Base-by-base conservation (phyloP, 352 stramenopile genomes). In the Globisporangium cederbergense region DNA sequence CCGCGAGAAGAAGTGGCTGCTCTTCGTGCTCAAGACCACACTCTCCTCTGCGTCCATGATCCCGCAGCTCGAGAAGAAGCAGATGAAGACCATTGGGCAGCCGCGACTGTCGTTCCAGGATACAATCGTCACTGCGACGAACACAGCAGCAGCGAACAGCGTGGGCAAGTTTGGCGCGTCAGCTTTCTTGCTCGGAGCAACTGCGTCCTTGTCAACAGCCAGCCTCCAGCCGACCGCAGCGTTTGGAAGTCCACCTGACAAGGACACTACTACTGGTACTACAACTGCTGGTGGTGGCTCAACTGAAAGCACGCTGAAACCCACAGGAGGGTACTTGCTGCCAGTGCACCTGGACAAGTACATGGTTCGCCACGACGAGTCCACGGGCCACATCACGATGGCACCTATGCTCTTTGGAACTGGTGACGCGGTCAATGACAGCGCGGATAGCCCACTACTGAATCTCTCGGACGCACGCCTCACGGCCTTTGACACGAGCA, bases 21-120 rank as follows among this genome's bases (percentile, higher is more conserved):
- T 87, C 34, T 89, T 86, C 51, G 65, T 89, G 45, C 70, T 92
- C 32, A 89, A 89, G 55, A 84, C 83, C 16, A 82, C 77, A 38
- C 65, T 90, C 2, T 92, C 83, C 9, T 89, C 78, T 0, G 70
- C 81, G 20, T 66, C 67, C 4, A 89, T 90, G 79, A 77, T 88
- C 42, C 79, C 81, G 22, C 67, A 74, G 42, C 73, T 92, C 11
- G 81, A 92, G 38, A 90, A 88, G 69, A 90, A 90, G 58, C 75
- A 87, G 42, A 77, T 89, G 57, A 73, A 77, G 0, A 59, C 68
- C 1, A 74, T 92, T n/a, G 83, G 79, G 0, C 51, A 68, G 3
- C 74, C 83, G 8, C 82, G 78, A 28, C 58, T 86, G 2, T 85
- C 80, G 34, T 80, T 74, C 45, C 71, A 79, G 43, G 81, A 91